phyloP scores from a whole-genome alignment of 2,329 filamentous ascomycete genomes.

The Botrytis elliptica region DNA sequence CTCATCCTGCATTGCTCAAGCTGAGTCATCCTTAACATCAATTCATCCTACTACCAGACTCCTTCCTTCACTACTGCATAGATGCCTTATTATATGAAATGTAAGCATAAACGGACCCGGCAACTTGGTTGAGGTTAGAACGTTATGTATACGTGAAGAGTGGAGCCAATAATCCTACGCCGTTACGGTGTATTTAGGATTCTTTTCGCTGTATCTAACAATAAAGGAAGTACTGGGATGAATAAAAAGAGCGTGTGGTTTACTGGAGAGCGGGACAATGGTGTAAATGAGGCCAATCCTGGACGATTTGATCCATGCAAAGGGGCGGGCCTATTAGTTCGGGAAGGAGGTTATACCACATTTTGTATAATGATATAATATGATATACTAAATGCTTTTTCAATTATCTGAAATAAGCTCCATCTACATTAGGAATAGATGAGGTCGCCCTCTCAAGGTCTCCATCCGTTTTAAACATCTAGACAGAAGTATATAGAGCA shows the following conservation, averaged over 20 bases:
- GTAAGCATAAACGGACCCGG: constrained; percentile 7
- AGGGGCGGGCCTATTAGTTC: background rate
- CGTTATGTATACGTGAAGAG: background rate
- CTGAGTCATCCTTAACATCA: constrained; percentile 1
- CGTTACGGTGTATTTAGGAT: background rate
- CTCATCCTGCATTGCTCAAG: background rate
- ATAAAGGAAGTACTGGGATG: background rate
- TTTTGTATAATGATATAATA: background rate
- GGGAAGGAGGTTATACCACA: background rate
- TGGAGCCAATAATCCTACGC: constrained; percentile 8
- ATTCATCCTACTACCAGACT: background rate
- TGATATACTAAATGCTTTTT: background rate
- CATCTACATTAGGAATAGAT: background rate
- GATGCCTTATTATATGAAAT: background rate
- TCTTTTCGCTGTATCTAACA: background rate
- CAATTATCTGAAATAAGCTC: background rate
- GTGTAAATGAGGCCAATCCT: background rate
- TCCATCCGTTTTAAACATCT: background rate
- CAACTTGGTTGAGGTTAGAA: constrained; percentile 14
- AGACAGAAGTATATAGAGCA: background rate
- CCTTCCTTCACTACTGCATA: background rate
- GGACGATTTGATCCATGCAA: background rate
- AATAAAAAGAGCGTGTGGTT: background rate
- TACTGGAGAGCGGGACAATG: background rate
- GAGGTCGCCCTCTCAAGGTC: background rate